Base-by-base conservation (phyloP, 2,329 filamentous ascomycete genomes). In the Colletotrichum magnum region DNA sequence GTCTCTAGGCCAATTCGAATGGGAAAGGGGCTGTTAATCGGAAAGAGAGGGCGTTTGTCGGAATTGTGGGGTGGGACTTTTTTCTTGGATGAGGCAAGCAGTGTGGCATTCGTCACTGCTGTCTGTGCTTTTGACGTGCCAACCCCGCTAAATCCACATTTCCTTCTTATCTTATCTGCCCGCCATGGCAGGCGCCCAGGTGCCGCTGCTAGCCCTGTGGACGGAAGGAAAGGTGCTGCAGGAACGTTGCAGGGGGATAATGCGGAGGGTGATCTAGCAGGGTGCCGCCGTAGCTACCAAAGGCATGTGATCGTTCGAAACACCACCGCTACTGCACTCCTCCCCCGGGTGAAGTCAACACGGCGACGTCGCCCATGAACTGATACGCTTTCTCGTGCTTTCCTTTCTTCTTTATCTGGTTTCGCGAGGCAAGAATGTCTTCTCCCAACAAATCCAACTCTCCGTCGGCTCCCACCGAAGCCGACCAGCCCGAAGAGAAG, bases 401-500 rank as follows among this genome's bases (percentile, higher is more conserved):
- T 59, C n/a, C n/a, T 26, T 24, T 50, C 28, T 15, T 51, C 48
- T 26, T 12, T 36, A 18, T 13, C 32, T 43, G 51, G 24, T 45
- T 7, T 21, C 18, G 12, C 47, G 21, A 41, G n/a, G 21, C 15
- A 26, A 41, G 32, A 18, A 72, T 72, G 71, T 71, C 70, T 26
- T 72, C 71, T 13, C 51, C 69, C 15, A 72, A 72, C 32, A 66
- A 72, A 41, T 67, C 71, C 32, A 58, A 66, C 18, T 70, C 71
- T 39, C 70, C 70, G 7, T 51, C 70, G n/a, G 58, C 54, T 21
- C 28, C 63, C 18, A 54, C 28, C 26, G 68, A 65, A 43, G 68
- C 43, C 48, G 71, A 65, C 16, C 74, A 71, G 36, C 74, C 73
- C 18, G 84, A 87, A 28, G 85, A 86, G 58, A 87, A 85, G 77